Conservation (phyloP, 306 rosid genomes). For the Acmispon strigosus region DNA sequence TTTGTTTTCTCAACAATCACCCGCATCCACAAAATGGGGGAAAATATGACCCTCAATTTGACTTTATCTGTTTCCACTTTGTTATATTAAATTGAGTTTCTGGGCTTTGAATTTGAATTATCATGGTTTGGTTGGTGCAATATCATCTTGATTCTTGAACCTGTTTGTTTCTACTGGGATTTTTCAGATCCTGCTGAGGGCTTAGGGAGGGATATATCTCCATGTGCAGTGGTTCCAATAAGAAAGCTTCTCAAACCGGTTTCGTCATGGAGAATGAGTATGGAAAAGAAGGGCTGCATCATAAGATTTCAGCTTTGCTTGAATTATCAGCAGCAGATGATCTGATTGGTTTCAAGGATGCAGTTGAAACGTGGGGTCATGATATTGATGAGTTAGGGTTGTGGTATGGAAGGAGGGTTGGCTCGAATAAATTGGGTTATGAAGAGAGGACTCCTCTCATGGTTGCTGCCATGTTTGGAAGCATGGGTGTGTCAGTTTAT, state of each 20-base stretch:
- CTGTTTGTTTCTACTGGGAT: not conserved
- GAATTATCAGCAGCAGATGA: slow-evolving; percentile 61
- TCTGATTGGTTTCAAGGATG: slow-evolving; percentile 46
- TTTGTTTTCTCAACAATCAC: slow-evolving; percentile 2
- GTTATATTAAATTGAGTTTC: slow-evolving; percentile 14
- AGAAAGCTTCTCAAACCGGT: slow-evolving; percentile 17
- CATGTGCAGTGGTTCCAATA: slow-evolving; percentile 60
- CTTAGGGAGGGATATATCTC: slow-evolving; percentile 8
- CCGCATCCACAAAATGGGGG: not conserved
- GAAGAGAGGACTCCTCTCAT: slow-evolving; percentile 80
- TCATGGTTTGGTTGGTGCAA: no score
- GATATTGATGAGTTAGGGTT: slow-evolving; percentile 48
- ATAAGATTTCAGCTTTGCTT: slow-evolving; percentile 42
- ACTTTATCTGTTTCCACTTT: slow-evolving; percentile 10
- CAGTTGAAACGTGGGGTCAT: slow-evolving; percentile 48
- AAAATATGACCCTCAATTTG: not conserved
- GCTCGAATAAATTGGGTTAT: slow-evolving; percentile 52
- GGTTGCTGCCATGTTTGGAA: slow-evolving; percentile 85
- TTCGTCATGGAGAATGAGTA: no score
- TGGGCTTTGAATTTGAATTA: no score
- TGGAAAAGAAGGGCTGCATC: no score
- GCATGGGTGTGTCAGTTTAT: slow-evolving; percentile 47
- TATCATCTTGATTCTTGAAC: not conserved
- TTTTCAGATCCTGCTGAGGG: slow-evolving; percentile 27
- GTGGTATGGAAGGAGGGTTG: slow-evolving; percentile 78